Evolutionary conservation across 495 filamentous ascomycete genomes (phyloP), one percentile per base, ranked within the genome.

Genomic region (Aspergillus sclerotioniger): DNA sequence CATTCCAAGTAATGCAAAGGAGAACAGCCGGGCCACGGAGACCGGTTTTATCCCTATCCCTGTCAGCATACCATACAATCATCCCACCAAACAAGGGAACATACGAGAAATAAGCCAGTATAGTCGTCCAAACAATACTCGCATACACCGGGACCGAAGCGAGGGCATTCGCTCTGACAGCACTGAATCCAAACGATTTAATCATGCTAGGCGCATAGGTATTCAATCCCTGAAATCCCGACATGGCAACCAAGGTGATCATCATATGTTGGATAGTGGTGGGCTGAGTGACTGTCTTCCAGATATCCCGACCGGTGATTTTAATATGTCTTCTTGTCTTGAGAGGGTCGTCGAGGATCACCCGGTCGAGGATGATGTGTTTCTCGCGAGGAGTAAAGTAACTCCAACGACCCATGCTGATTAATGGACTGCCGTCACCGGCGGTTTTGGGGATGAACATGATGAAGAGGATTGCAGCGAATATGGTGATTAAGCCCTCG

Each of bases 401-500:
- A 37, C 67, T 67, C 78, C 72, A 69, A 45, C 67, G 45, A 35
- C 72, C 75, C 5, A 76, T 62, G 32, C 72, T 62, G 31, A 80
- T 75, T 8, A 81, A 66, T 0, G 81, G 74, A 9, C 65, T 70
- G 1, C 75, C 71, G 21, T 79, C 70, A 5, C 69, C 72, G 0
- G 69, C 71, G 1, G 67, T 68, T 0, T 71, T 67, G 0, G 83
- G 82, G 6, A 84, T 74, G 10, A 82, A 56, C 1, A 76, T 67
- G 31, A 80, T 68, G 62, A 86, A 83, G 10, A 81, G 37, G 25
- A 80, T 60, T 4, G 74, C 82, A 13, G 79, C 74, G 48, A 76
- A 67, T 9, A 86, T 66, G 6, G 82, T 84, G 44, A 85, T 65
- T 0, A 57, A 44, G 8, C 82, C 82, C 59, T 84, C 82, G 32